These are phyloP conservation scores for Rhodotorula glutinis DNA, from an alignment of 1,284 basidiomycete genomes.

Conservation along the genomic window DNA sequence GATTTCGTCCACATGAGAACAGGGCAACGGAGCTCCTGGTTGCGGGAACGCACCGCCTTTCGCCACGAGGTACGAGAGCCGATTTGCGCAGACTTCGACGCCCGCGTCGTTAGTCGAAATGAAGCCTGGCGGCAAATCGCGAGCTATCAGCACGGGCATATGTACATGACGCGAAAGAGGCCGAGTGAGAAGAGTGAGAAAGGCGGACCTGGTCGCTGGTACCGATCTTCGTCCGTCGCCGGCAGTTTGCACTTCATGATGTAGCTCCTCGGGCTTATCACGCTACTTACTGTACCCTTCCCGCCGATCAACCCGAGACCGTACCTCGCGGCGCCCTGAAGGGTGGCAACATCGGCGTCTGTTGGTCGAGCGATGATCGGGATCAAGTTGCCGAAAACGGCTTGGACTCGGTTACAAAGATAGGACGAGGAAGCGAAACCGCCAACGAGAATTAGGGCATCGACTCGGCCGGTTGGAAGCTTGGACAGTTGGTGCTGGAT, in stretches of 20 bases:
- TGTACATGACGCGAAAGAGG: too few species aligned
- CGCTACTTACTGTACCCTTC: slow-evolving; percentile 66
- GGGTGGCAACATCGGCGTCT: slow-evolving; percentile 76
- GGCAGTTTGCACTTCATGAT: slow-evolving; percentile 84
- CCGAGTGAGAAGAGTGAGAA: too few species aligned
- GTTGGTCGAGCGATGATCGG: slow-evolving; percentile 68
- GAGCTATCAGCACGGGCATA: not conserved
- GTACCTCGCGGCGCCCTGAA: slow-evolving; percentile 73
- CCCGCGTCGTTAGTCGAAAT: slow-evolving; percentile 63
- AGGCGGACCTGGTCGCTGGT: slow-evolving; percentile 67
- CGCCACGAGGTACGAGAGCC: slow-evolving; percentile 59
- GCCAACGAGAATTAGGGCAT: slow-evolving; percentile 75
- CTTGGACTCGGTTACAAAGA: slow-evolving; percentile 67
- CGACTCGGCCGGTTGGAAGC: slow-evolving; percentile 61
- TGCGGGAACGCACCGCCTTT: slow-evolving; percentile 56
- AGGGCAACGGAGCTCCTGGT: too few species aligned
- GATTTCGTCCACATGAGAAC: too few species aligned
- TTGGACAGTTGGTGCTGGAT: slow-evolving; percentile 65
- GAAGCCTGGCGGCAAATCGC: slow-evolving; percentile 55
- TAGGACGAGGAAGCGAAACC: slow-evolving; percentile 79
- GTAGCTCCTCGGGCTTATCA: slow-evolving; percentile 72
- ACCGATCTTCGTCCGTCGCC: slow-evolving; percentile 70
- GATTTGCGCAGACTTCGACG: slow-evolving; percentile 71
- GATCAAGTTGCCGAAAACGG: slow-evolving; percentile 61
- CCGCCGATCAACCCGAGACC: slow-evolving; percentile 60